Percentiles rank a stretch among this genome's conserved stretches.
Conservation (phyloP, 768 basidiomycete genomes). For the Leccinum pellstonianum region DNA sequence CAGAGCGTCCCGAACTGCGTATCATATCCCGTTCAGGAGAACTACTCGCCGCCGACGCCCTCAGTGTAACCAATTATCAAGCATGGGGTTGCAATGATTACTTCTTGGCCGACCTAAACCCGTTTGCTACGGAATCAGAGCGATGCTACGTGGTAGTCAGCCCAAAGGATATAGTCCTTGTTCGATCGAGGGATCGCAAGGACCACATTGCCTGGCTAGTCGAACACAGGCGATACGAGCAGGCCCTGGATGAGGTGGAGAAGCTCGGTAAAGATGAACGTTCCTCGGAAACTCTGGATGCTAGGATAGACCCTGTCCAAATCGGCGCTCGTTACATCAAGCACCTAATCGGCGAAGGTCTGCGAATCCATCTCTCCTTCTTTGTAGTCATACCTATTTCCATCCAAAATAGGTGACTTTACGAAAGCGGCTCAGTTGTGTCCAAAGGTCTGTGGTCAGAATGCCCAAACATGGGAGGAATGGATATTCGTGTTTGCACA, state of each 20-base stretch:
- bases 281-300: constrained; percentile 34
- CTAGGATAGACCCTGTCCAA: constrained; percentile 52
- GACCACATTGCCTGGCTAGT: constrained; percentile 95
- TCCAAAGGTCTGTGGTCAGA: constrained; percentile 81
- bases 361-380: constrained; percentile 14
- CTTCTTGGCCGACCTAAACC: constrained; percentile 53
- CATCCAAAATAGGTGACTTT: constrained; percentile 50
- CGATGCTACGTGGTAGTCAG: constrained; percentile 81
- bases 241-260: constrained; percentile 83
- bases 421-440: constrained; percentile 77
- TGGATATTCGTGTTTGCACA: constrained; percentile 93
- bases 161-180: constrained; percentile 83
- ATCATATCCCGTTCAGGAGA: constrained; percentile 89
- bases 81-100: constrained; percentile 94
- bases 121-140: constrained; percentile 27
- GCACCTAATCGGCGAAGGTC: constrained; percentile 80
- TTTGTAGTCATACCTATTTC: neutral
- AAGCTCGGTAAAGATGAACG: constrained; percentile 40
- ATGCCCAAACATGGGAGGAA: constrained; percentile 87
- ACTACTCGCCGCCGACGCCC: constrained; percentile 81
- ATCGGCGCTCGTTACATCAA: constrained; percentile 89
- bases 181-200: constrained; percentile 80
- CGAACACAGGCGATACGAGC: constrained; percentile 81
- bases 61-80: constrained; percentile 76
- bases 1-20: constrained; percentile 91